A percentile compares a stretch with the other conserved stretches of the same genome.
Evolutionary conservation across 352 stramenopile genomes (phyloP).

Genomic region (Phytophthora chlamydospora): DNA sequence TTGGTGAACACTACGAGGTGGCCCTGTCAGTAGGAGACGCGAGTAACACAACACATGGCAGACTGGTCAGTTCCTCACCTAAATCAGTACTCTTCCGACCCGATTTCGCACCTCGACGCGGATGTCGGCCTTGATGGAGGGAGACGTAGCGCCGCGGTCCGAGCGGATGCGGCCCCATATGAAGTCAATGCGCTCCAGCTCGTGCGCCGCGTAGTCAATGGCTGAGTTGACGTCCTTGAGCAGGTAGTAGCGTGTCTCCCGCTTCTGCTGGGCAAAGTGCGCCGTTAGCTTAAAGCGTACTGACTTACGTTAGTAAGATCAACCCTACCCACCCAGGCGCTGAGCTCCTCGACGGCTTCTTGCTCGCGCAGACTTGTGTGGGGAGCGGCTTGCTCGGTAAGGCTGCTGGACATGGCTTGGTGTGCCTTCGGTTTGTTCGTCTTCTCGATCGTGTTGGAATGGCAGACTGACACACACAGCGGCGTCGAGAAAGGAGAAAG

Average conservation of each 20-base stretch:
- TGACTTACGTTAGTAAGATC: background rate
- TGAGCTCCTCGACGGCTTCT: slow-evolving; percentile 46
- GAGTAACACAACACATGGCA: slow-evolving; percentile 24
- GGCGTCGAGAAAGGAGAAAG: slow-evolving; percentile 11
- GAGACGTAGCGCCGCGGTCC: slow-evolving; percentile 46
- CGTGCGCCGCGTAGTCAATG: slow-evolving; percentile 56
- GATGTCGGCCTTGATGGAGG: slow-evolving; percentile 70
- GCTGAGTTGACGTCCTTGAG: slow-evolving; percentile 60
- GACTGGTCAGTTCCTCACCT: background rate
- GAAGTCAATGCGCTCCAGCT: slow-evolving; percentile 84
- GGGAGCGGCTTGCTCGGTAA: slow-evolving; percentile 14
- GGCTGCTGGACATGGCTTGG: slow-evolving; percentile 31
- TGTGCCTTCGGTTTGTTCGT: no score
- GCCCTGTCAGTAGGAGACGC: slow-evolving; percentile 42
- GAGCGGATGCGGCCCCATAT: slow-evolving; percentile 83
- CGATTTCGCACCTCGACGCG: slow-evolving; percentile 57
- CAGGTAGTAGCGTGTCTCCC: slow-evolving; percentile 65
- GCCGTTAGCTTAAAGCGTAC: slow-evolving; percentile 3
- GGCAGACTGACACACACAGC: slow-evolving; percentile 2
- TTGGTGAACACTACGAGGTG: slow-evolving; percentile 79
- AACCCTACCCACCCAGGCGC: slow-evolving; percentile 47
- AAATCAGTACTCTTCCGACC: slow-evolving; percentile 17
- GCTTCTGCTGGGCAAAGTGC: slow-evolving; percentile 42
- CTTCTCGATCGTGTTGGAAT: slow-evolving; percentile 19
- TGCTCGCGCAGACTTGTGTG: slow-evolving; percentile 13